Percentiles rank a stretch among this genome's conserved stretches.
Conservation (phyloP, 192 early-diverging fungal species). For the Umbelopsis sp. region DNA sequence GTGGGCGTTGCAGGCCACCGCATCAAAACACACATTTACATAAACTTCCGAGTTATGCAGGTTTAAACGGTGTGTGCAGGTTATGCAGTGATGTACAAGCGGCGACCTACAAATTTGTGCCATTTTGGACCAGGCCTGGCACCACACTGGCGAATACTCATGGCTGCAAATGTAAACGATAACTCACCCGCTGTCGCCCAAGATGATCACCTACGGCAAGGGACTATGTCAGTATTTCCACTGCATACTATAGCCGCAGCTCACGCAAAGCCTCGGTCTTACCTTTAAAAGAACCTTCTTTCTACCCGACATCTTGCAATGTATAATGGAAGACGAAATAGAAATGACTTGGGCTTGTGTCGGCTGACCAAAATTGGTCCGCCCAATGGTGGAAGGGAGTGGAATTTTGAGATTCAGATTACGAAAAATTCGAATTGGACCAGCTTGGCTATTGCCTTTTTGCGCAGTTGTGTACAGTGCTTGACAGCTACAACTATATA, state of each 20-base stretch:
- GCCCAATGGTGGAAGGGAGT: not conserved
- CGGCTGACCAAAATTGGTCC: conserved; percentile 17
- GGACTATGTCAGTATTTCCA: not conserved
- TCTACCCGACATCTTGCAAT: conserved; percentile 19
- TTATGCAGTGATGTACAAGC: no score
- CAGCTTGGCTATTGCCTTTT: no score
- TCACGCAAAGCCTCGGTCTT: not conserved
- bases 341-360: not conserved
- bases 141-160: no score
- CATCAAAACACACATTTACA: not conserved
- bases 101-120: no score
- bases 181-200: conserved; percentile 80
- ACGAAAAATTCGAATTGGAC: no score
- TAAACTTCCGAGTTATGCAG: not conserved
- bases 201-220: conserved; percentile 69
- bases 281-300: conserved; percentile 65
- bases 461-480: no score
- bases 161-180: not conserved
- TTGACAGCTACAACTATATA: no score
- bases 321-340: not conserved
- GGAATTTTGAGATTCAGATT: no score
- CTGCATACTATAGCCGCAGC: no score
- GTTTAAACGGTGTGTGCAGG: no score
- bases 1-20: not conserved
- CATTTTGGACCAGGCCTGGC: no score